These are phyloP conservation scores for Dactylellina cionopaga DNA, from an alignment of 2,329 filamentous ascomycete species.

Conservation along the genomic window DNA sequence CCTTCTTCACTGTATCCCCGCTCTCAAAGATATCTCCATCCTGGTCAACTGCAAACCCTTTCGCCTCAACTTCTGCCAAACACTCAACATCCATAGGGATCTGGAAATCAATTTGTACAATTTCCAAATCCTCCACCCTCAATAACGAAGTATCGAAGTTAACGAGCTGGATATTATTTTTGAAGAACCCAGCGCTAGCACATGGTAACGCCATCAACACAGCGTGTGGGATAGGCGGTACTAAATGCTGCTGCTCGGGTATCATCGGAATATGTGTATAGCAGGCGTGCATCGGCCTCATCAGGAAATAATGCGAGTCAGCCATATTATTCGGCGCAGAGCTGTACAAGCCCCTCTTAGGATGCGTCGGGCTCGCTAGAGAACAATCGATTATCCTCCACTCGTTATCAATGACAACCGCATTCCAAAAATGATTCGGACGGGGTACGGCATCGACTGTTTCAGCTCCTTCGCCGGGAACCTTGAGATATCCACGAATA, in stretches of 20 bases:
- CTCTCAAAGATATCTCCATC: constrained; percentile 96
- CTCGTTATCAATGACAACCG: constrained; percentile 88
- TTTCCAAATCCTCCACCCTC: constrained; percentile 89
- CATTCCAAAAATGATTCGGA: constrained; percentile 98
- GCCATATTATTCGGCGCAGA: constrained; percentile 74
- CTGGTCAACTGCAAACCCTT: constrained; percentile 78
- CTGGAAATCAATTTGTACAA: constrained; percentile 86
- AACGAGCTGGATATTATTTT: constrained; percentile 78
- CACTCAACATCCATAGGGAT: constrained; percentile 91
- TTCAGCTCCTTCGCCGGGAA: constrained; percentile 83
- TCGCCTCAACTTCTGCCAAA: constrained; percentile 88
- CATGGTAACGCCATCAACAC: constrained; percentile 86
- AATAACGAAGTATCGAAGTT: constrained; percentile 90
- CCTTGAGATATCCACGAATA: constrained; percentile 88
- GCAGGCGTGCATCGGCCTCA: constrained; percentile 86
- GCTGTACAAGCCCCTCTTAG: constrained; percentile 80
- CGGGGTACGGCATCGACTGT: constrained; percentile 78
- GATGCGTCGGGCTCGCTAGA: constrained; percentile 88
- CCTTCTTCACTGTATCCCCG: constrained; percentile 84
- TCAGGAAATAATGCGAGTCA: constrained; percentile 93
- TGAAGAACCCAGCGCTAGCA: constrained; percentile 88
- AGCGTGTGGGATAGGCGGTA: constrained; percentile 85
- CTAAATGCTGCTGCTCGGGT: constrained; percentile 89
- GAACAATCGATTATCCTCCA: constrained; percentile 98
- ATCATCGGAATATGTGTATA: constrained; percentile 94